A percentile compares a stretch with the other conserved stretches of the same genome.
These are phyloP conservation scores for Mycena leptocephala DNA, from an alignment of 768 basidiomycete genomes.

Conservation along the genomic window DNA sequence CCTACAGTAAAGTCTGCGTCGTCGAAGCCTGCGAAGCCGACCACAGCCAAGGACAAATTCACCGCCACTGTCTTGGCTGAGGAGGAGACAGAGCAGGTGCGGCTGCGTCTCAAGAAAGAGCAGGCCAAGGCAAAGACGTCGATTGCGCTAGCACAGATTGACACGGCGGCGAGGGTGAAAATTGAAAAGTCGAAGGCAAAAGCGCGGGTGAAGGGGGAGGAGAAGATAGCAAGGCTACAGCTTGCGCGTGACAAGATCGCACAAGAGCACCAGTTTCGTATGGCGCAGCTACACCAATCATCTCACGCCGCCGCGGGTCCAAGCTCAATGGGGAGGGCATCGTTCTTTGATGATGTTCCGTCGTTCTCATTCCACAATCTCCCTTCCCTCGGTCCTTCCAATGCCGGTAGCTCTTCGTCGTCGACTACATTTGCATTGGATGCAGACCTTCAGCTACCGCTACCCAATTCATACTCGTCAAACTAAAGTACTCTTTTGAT, in stretches of 20 bases:
- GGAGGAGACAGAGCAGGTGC: conserved; percentile 12
- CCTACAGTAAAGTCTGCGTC: not conserved
- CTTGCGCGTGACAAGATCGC: conserved; percentile 43
- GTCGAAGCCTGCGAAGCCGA: not conserved
- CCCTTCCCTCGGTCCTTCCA: no score
- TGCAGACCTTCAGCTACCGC: no score
- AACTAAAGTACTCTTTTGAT: no score
- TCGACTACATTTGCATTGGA: no score
- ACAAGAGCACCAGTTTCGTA: conserved; percentile 41
- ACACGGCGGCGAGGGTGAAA: not conserved
- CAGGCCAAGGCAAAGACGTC: not conserved
- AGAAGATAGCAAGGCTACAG: not conserved
- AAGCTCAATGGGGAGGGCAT: not conserved
- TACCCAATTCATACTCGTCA: no score
- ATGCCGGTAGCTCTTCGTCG: no score
- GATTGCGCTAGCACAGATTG: no score
- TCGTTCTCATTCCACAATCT: no score
- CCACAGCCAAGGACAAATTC: not conserved
- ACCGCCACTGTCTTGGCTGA: not conserved
- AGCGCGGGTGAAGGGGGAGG: not conserved
- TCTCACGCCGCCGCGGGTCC: not conserved
- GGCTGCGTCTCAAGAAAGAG: not conserved
- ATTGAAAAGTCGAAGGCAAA: not conserved
- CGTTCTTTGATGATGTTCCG: not conserved
- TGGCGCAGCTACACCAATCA: conserved; percentile 4